Evolutionary conservation across 2,329 filamentous ascomycete genomes (phyloP), one percentile per base, ranked within the genome.

Genomic region (Fusarium torulosum): DNA sequence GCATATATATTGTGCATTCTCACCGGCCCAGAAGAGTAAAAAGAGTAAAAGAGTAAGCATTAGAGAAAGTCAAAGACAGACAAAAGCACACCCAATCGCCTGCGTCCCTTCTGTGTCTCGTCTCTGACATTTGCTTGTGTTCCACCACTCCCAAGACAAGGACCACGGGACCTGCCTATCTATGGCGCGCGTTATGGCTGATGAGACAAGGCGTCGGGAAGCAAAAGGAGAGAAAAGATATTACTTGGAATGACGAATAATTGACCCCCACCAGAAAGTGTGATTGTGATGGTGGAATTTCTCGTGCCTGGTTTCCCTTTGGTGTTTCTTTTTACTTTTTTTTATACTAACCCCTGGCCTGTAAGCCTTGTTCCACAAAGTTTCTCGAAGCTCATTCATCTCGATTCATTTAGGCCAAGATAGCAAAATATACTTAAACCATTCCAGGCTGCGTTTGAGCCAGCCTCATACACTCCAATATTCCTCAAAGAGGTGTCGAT

Each of bases 401-500:
- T 42, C 55, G 44, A 49, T 57, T 33, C 23, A 25, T 40, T 50
- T 54, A n/a, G 25, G 53, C 51, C 42, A 42, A 55, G 41, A 53
- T 55, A 63, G 47, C 54, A 35, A 43, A 40, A 31, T 25, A 38
- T 19, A 29, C 29, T 20, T 42, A 42, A 52, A 23, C 46, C 37
- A 57, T 65, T 58, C 33, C 53, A 62, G 44, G 29, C 21, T 31
- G 44, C 17, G 25, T 56, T 64, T 53, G 15, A 61, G 59, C 58
- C 69, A 73, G 66, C 68, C 60, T 67, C 68, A 45, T 43, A n/a
- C 60, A 59, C 51, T 41, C 46, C 35, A 23, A 50, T 43, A 44
- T 44, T 57, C 45, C 50, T 53, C 19, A 47, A 37, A 43, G n/a
- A 45, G 31, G 42, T 38, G 27, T 17, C 21, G 33, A 61, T 63